Conservation (phyloP, 164 flowering plant genomes). For the Chimonanthus salicifolius region DNA sequence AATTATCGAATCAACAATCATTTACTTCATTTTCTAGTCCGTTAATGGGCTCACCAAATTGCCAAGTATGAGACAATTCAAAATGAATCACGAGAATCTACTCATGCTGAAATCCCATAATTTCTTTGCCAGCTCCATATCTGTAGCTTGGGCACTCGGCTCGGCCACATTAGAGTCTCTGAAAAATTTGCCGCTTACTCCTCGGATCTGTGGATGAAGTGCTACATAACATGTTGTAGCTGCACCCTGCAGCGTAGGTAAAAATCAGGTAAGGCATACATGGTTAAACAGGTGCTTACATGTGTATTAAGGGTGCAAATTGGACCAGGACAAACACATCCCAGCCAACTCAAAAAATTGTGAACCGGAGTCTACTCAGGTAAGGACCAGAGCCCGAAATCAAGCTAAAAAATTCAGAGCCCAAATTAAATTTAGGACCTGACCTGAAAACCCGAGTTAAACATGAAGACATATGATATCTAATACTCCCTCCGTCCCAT, state of each 20-base stretch:
- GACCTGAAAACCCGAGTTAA: not conserved
- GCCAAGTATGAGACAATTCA: too few relatives aligned
- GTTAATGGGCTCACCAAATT: too few relatives aligned
- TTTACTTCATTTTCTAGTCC: too few relatives aligned
- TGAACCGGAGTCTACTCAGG: not conserved
- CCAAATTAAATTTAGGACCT: not conserved
- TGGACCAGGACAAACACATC: not conserved
- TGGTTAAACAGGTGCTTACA: not conserved
- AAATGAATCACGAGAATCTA: conserved; percentile 16
- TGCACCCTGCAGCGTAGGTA: conserved; percentile 47
- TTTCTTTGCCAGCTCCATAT: conserved; percentile 50
- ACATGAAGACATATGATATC: too few relatives aligned
- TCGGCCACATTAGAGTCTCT: conserved; percentile 41
- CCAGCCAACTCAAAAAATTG: not conserved
- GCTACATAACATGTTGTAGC: conserved; percentile 84
- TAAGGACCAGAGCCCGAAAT: not conserved
- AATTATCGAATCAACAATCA: too few relatives aligned
- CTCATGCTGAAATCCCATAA: conserved; percentile 70
- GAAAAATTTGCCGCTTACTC: conserved; percentile 57
- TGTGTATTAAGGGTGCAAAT: not conserved
- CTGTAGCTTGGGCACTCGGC: conserved; percentile 33
- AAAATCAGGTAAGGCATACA: not conserved
- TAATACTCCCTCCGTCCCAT: too few relatives aligned
- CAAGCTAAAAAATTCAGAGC: not conserved
- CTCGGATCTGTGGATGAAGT: conserved; percentile 56